Conservation (phyloP, 1,284 basidiomycete genomes). For the Afroboletus lepidellus region DNA sequence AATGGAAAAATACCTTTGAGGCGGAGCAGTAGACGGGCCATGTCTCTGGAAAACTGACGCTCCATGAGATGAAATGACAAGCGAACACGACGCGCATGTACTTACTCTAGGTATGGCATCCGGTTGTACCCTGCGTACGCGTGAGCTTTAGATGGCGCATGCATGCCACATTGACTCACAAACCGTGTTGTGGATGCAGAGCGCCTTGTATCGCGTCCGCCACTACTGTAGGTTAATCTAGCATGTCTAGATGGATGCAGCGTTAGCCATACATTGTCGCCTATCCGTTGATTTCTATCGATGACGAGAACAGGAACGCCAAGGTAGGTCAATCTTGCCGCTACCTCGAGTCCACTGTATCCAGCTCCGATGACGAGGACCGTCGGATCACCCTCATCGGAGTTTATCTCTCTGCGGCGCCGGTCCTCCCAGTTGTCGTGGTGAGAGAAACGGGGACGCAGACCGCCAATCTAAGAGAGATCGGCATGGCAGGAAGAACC, state of each 20-base stretch:
- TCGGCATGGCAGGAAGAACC: neutral
- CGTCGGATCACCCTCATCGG: conserved; percentile 22
- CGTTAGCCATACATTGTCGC: conserved; percentile 35
- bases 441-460: conserved; percentile 4
- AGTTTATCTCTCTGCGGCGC: conserved; percentile 16
- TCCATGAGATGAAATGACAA: neutral
- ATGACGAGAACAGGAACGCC: conserved; percentile 36
- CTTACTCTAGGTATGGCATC: conserved; percentile 29
- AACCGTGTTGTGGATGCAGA: conserved; percentile 24
- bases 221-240: conserved; percentile 18
- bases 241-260: neutral
- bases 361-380: conserved; percentile 38
- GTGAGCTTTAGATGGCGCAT: neutral
- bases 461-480: conserved; percentile 15
- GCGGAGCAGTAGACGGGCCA: conserved; percentile 40
- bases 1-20: conserved; percentile 26
- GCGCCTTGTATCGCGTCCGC: conserved; percentile 30
- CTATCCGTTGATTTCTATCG: conserved; percentile 35
- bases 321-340: conserved; percentile 40
- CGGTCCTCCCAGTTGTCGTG: conserved; percentile 20
- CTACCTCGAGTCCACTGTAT: conserved; percentile 36
- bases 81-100: neutral
- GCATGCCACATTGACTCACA: neutral
- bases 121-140: conserved; percentile 20
- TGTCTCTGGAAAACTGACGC: conserved; percentile 34